phyloP scores from a whole-genome alignment of 805 yeast species.

The Barnettozyma californica region DNA sequence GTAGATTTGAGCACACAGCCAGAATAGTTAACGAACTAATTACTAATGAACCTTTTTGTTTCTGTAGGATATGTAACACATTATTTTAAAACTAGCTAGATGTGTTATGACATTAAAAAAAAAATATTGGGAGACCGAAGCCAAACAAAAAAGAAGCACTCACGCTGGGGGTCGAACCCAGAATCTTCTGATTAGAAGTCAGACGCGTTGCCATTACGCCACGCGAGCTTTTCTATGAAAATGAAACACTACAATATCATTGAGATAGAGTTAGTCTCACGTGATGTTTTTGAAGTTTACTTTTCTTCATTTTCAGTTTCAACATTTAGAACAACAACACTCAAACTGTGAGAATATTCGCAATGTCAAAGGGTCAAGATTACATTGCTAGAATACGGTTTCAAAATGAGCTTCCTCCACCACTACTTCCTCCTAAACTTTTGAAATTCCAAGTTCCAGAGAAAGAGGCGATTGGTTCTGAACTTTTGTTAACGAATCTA shows the following conservation, averaged over 20 bases:
- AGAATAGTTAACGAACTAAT: conserved; percentile 5
- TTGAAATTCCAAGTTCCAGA: conserved; percentile 43
- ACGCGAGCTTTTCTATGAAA: conserved; percentile 37
- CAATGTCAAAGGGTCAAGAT: conserved; percentile 55
- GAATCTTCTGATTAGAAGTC: conserved; percentile 52
- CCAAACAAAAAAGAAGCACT: conserved; percentile 33
- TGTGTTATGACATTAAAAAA: no score
- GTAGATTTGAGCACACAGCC: conserved; percentile 24
- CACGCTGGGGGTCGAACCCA: conserved; percentile 55
- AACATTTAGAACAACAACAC: background rate
- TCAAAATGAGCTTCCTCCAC: conserved; percentile 86
- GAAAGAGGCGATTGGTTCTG: conserved; percentile 41
- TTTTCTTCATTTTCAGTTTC: no score
- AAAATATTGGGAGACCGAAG: no score
- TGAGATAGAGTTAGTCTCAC: no score
- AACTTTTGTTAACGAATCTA: conserved; percentile 59
- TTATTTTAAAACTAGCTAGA: no score
- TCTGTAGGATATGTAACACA: no score
- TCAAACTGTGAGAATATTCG: no score
- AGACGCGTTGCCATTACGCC: conserved; percentile 56
- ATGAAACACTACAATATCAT: no score
- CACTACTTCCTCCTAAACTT: conserved; percentile 85
- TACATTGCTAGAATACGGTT: conserved; percentile 80
- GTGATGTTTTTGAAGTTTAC: no score
- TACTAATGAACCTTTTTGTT: background rate